These are phyloP conservation scores for Sphaerulina musiva DNA, from an alignment of 2,329 filamentous ascomycete species.

Conservation along the genomic window DNA sequence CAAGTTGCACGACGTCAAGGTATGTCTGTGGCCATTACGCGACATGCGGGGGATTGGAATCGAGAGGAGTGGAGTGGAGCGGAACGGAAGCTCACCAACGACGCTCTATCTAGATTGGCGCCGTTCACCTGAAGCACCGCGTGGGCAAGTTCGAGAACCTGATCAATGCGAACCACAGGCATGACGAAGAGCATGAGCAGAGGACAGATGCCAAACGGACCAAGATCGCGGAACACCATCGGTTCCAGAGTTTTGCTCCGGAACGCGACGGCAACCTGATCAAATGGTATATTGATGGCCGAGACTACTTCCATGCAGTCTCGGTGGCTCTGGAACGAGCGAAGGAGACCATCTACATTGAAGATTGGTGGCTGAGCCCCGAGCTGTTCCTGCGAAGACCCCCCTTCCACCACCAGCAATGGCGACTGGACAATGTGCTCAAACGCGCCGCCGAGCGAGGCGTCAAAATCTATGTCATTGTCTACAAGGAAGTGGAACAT, in stretches of 20 bases:
- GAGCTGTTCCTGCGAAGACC: slow-evolving; percentile 81
- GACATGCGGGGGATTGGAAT: not conserved
- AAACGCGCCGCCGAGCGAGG: slow-evolving; percentile 86
- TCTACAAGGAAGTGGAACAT: slow-evolving; percentile 71
- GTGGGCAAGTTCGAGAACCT: slow-evolving; percentile 60
- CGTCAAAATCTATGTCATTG: slow-evolving; percentile 87
- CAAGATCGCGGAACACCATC: slow-evolving; percentile 63
- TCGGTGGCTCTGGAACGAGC: slow-evolving; percentile 83
- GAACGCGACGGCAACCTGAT: slow-evolving; percentile 71
- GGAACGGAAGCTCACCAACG: too few relatives aligned
- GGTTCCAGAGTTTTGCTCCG: slow-evolving; percentile 87
- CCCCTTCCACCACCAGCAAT: slow-evolving; percentile 74
- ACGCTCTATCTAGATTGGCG: slow-evolving; percentile 39
- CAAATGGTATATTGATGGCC: slow-evolving; percentile 96
- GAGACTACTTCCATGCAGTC: slow-evolving; percentile 92
- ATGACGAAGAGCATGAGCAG: slow-evolving; percentile 89
- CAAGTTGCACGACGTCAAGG: slow-evolving; percentile 23
- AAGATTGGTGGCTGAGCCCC: slow-evolving; percentile 93
- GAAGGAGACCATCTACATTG: slow-evolving; percentile 90
- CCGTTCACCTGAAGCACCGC: slow-evolving; percentile 55
- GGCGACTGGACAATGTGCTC: slow-evolving; percentile 75
- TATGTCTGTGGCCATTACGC: not conserved
- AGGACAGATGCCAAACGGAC: slow-evolving; percentile 73
- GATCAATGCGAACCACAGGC: slow-evolving; percentile 81
- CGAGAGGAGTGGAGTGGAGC: not conserved